Percentiles rank a stretch among this genome's conserved stretches.
Conservation (phyloP, 768 basidiomycete genomes). For the Boletales sp. region DNA sequence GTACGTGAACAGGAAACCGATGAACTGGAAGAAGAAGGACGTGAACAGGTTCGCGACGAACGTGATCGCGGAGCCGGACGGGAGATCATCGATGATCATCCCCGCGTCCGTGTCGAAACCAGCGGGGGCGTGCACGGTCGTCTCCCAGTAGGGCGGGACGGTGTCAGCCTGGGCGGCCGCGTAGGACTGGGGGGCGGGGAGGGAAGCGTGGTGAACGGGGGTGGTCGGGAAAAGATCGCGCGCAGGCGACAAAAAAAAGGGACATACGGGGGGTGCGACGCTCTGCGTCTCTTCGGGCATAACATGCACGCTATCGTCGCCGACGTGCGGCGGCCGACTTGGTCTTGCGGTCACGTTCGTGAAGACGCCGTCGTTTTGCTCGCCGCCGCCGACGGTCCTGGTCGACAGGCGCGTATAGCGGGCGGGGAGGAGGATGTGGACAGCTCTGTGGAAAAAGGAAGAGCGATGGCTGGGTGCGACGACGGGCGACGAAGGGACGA, state of each 20-base stretch:
- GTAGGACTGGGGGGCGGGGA: slow-evolving; percentile 57
- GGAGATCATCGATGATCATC: slow-evolving; percentile 91
- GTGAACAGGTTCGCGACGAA: slow-evolving; percentile 79
- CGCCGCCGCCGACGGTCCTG: slow-evolving; percentile 56
- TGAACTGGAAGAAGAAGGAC: slow-evolving; percentile 96
- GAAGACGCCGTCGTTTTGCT: slow-evolving; percentile 92
- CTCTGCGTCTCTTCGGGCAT: slow-evolving; percentile 81
- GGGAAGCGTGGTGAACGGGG: no score
- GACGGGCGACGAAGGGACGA: slow-evolving; percentile 50
- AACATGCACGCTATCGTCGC: slow-evolving; percentile 60
- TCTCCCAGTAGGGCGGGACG: slow-evolving; percentile 96
- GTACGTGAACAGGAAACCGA: slow-evolving; percentile 90
- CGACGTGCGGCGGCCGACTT: slow-evolving; percentile 38
- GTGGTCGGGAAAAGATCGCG: no score
- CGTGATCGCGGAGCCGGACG: slow-evolving; percentile 71
- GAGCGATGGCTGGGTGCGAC: slow-evolving; percentile 30
- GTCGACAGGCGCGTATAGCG: slow-evolving; percentile 57
- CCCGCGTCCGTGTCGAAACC: slow-evolving; percentile 47
- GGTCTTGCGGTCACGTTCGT: slow-evolving; percentile 94
- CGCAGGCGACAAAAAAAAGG: no score
- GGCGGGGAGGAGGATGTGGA: slow-evolving; percentile 59
- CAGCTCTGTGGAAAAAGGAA: slow-evolving; percentile 56
- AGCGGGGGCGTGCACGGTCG: slow-evolving; percentile 80
- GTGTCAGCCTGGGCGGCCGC: slow-evolving; percentile 83
- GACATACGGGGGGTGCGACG: slow-evolving; percentile 80